Percentiles rank a stretch among this genome's conserved stretches.
These are phyloP conservation scores for Citrullus mucosospermus DNA, from an alignment of 306 rosid species.

Conservation along the genomic window DNA sequence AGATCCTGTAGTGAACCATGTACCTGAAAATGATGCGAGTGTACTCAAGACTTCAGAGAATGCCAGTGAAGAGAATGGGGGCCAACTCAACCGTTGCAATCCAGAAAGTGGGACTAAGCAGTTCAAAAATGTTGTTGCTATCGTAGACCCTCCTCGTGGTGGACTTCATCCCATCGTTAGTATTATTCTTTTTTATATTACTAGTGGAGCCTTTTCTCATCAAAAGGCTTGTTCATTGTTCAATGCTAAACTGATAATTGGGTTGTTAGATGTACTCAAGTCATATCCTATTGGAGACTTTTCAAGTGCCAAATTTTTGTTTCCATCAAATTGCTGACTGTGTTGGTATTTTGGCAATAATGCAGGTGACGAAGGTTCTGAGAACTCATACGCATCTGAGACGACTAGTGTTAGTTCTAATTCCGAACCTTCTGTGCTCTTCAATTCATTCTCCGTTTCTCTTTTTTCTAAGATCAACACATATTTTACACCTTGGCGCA, in stretches of 20 bases:
- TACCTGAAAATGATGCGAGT: constrained; percentile 27
- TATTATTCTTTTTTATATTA: constrained; percentile 8
- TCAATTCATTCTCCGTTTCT: neutral
- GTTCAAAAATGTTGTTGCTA: constrained; percentile 79
- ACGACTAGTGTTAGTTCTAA: constrained; percentile 78
- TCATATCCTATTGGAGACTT: too few species aligned
- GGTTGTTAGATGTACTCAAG: too few species aligned
- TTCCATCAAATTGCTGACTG: constrained; percentile 4
- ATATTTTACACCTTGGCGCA: constrained; percentile 29
- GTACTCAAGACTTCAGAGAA: constrained; percentile 27
- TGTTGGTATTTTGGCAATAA: constrained; percentile 16
- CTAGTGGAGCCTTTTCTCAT: too few species aligned
- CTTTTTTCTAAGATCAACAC: constrained; percentile 3
- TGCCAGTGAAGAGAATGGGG: constrained; percentile 21
- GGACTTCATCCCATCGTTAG: constrained; percentile 97
- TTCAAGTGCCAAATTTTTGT: neutral
- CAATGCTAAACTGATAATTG: neutral
- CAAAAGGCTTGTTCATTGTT: too few species aligned
- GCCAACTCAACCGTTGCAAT: constrained; percentile 21
- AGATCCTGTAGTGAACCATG: constrained; percentile 22
- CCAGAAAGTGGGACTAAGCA: constrained; percentile 35
- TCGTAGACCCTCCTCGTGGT: constrained; percentile 92
- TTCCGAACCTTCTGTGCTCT: neutral
- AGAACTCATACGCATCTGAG: constrained; percentile 64
- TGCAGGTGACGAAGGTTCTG: constrained; percentile 78